Percentiles rank a stretch among this genome's conserved stretches.
These are phyloP conservation scores for Cystobasidium pallidum DNA, from an alignment of 1,284 basidiomycete genomes.

Conservation along the genomic window DNA sequence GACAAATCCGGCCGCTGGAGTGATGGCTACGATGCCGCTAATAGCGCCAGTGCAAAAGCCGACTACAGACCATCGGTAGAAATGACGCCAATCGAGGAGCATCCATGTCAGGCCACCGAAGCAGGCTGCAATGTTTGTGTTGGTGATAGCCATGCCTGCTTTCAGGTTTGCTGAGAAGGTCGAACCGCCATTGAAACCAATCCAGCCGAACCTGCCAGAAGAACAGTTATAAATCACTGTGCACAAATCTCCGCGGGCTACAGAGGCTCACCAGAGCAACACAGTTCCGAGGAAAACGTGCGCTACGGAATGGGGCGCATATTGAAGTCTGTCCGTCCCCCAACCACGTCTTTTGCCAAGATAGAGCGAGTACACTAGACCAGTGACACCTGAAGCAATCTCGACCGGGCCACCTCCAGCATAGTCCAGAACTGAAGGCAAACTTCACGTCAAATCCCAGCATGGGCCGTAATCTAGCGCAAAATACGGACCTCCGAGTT, in stretches of 20 bases:
- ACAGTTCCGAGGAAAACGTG: constrained; percentile 84
- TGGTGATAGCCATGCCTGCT: constrained; percentile 82
- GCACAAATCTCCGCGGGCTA: no score
- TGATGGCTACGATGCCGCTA: constrained; percentile 67
- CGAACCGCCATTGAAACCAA: constrained; percentile 69
- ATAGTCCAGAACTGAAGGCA: constrained; percentile 69
- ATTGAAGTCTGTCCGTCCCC: constrained; percentile 80
- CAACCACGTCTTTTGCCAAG: constrained; percentile 87
- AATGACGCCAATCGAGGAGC: constrained; percentile 79
- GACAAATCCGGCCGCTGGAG: constrained; percentile 77
- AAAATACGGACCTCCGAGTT: constrained; percentile 51
- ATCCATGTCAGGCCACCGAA: constrained; percentile 86
- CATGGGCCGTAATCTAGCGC: neutral
- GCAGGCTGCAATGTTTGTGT: constrained; percentile 79
- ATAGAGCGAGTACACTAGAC: constrained; percentile 87
- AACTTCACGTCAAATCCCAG: constrained; percentile 15
- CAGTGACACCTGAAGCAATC: constrained; percentile 83
- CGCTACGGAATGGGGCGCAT: constrained; percentile 90
- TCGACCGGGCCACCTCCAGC: constrained; percentile 94
- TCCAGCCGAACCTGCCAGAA: constrained; percentile 80
- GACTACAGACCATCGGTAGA: constrained; percentile 86
- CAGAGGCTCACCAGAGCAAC: constrained; percentile 81
- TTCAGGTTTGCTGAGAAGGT: constrained; percentile 89
- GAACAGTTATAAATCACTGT: no score
- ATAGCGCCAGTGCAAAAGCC: constrained; percentile 97